Conservation (phyloP, 2,329 filamentous ascomycete genomes). For the Talaromyces sp. region DNA sequence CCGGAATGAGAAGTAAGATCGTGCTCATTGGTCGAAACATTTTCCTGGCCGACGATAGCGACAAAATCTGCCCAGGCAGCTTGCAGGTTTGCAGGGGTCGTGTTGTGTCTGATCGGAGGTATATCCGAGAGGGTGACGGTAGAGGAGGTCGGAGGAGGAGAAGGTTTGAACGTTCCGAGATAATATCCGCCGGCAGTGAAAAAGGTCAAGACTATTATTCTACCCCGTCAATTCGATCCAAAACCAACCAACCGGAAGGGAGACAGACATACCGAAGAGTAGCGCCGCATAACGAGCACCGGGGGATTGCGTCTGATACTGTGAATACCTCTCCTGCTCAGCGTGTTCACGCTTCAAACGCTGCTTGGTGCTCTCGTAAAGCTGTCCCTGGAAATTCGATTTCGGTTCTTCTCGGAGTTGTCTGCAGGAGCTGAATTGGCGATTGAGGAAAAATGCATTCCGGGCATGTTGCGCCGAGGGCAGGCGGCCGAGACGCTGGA, state of each 20-base stretch:
- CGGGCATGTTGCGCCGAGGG: not conserved
- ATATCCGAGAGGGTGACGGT: constrained; percentile 49
- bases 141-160: constrained; percentile 46
- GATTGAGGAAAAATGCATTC: not conserved
- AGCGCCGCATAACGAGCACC: constrained; percentile 34
- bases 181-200: constrained; percentile 52
- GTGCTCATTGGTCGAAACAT: constrained; percentile 53
- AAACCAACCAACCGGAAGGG: not conserved
- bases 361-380: constrained; percentile 58
- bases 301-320: constrained; percentile 35
- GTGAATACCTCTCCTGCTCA: constrained; percentile 49
- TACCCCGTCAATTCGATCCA: constrained; percentile 1
- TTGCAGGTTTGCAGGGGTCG: constrained; percentile 53
- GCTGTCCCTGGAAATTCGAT: constrained; percentile 54
- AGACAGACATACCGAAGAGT: constrained; percentile 26
- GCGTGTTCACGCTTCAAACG: constrained; percentile 54
- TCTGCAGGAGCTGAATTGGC: constrained; percentile 1
- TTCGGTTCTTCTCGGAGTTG: constrained; percentile 18
- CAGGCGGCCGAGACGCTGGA: not conserved
- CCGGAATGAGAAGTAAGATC: constrained; percentile 55
- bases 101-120: constrained; percentile 49
- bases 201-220: constrained; percentile 43
- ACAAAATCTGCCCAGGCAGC: constrained; percentile 61
- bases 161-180: constrained; percentile 47
- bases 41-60: constrained; percentile 56